phyloP scores from a whole-genome alignment of 2,329 filamentous ascomycete species.

The Sporothrix inflata region DNA sequence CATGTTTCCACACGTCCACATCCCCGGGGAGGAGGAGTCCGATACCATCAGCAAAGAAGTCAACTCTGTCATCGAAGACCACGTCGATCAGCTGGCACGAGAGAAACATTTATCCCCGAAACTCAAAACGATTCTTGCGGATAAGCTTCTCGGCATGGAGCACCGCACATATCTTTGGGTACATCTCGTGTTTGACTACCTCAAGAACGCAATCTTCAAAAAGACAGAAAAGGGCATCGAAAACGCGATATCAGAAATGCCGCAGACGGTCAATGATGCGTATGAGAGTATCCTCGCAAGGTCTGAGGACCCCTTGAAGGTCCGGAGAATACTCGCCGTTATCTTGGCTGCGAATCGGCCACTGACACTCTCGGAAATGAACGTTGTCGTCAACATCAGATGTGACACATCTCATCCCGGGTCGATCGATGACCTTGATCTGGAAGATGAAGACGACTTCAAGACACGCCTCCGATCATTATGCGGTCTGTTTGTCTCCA shows the following conservation, averaged over 20 bases:
- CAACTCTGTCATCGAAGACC: conserved; percentile 26
- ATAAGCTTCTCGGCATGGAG: conserved; percentile 31
- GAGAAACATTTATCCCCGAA: neutral
- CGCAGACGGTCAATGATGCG: conserved; percentile 35
- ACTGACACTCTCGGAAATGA: conserved; percentile 39
- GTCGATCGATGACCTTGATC: conserved; percentile 32
- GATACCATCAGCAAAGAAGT: conserved; percentile 28
- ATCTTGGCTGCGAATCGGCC: conserved; percentile 38
- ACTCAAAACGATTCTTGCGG: conserved; percentile 31
- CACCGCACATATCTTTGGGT: conserved; percentile 48
- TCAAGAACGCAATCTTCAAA: conserved; percentile 23
- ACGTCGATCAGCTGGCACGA: neutral
- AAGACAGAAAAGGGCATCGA: conserved; percentile 32
- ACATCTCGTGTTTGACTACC: conserved; percentile 40
- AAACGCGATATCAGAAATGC: conserved; percentile 32
- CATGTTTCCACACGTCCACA: conserved; percentile 28
- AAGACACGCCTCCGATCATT: conserved; percentile 34
- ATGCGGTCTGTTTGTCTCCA: conserved; percentile 40
- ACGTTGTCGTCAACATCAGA: conserved; percentile 36
- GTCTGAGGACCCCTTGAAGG: conserved; percentile 30
- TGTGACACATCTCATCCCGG: neutral
- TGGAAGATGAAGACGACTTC: conserved; percentile 36
- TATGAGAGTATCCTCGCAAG: conserved; percentile 34
- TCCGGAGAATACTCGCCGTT: conserved; percentile 36
- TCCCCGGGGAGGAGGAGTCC: conserved; percentile 25